phyloP scores from a whole-genome alignment of 139 green algal species.

The Dunaliella primolecta region DNA sequence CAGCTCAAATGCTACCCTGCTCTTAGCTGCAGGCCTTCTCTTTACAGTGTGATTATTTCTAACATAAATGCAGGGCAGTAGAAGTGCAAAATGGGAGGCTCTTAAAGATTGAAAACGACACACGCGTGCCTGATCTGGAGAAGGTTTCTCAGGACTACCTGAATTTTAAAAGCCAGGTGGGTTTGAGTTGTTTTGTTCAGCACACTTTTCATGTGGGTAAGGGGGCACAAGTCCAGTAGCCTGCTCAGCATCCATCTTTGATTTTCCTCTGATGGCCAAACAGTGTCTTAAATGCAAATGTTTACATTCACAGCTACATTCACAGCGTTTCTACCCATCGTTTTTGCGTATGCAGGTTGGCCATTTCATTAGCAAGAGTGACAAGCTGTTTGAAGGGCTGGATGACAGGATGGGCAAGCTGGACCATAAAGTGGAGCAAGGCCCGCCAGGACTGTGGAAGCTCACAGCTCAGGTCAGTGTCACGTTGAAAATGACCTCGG shows the following conservation, averaged over 20 bases:
- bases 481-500: too few species aligned
- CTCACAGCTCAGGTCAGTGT: conserved; percentile 10
- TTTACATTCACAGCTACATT: too few species aligned
- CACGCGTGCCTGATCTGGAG: conserved; percentile 7
- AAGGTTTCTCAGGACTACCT: conserved; percentile 10
- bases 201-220: too few species aligned
- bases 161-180: conserved; percentile 5
- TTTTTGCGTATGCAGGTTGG: background rate
- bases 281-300: too few species aligned
- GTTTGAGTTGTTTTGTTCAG: background rate
- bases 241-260: too few species aligned
- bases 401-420: conserved; percentile 5
- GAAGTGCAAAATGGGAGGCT: background rate
- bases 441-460: conserved; percentile 31
- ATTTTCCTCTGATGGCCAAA: too few species aligned
- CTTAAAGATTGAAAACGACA: conserved; percentile 11
- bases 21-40: too few species aligned
- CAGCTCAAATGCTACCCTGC: too few species aligned
- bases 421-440: conserved; percentile 15
- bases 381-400: background rate
- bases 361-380: conserved; percentile 5
- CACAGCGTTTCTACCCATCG: too few species aligned
- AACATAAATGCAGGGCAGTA: background rate
- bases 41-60: too few species aligned
- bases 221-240: too few species aligned